Percentiles rank a stretch among this genome's conserved stretches.
These are phyloP conservation scores for Xerophyta viscosa DNA, from an alignment of 106 monocot genomes.

Conservation along the genomic window DNA sequence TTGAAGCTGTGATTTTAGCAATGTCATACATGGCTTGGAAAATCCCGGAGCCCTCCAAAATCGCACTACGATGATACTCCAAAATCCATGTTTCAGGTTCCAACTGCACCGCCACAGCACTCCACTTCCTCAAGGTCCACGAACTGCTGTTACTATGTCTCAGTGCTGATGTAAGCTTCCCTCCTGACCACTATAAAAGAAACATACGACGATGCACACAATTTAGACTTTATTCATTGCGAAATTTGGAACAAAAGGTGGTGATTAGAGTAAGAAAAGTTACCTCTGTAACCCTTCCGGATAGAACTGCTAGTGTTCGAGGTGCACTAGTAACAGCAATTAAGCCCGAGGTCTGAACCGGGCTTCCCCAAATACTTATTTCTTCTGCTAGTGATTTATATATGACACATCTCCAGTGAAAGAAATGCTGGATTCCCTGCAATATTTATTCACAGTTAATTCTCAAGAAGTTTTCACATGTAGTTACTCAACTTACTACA, in stretches of 20 bases:
- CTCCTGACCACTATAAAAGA: conserved; percentile 69
- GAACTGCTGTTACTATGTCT: conserved; percentile 41
- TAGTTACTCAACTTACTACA: too few species aligned
- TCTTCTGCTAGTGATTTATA: conserved; percentile 39
- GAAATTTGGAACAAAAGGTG: too few species aligned
- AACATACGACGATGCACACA: too few species aligned
- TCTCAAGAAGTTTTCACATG: too few species aligned
- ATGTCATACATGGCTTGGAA: conserved; percentile 11
- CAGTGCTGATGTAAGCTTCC: conserved; percentile 17
- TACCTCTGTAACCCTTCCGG: conserved; percentile 63
- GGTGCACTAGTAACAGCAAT: conserved; percentile 24
- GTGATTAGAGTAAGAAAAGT: too few species aligned
- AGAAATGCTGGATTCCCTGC: conserved; percentile 42
- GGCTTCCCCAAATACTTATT: conserved; percentile 69
- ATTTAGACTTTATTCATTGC: too few species aligned
- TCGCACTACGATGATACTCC: conserved; percentile 42
- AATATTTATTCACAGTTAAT: background rate
- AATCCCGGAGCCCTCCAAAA: conserved; percentile 26
- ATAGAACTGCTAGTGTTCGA: conserved; percentile 48
- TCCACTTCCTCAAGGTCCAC: conserved; percentile 37
- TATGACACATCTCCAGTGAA: conserved; percentile 43
- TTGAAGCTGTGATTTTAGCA: too few species aligned
- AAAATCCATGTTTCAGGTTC: conserved; percentile 51
- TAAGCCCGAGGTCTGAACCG: conserved; percentile 44
- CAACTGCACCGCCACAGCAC: conserved; percentile 22